Conservation (phyloP, 2,329 filamentous ascomycete genomes). For the Exophiala sp. region DNA sequence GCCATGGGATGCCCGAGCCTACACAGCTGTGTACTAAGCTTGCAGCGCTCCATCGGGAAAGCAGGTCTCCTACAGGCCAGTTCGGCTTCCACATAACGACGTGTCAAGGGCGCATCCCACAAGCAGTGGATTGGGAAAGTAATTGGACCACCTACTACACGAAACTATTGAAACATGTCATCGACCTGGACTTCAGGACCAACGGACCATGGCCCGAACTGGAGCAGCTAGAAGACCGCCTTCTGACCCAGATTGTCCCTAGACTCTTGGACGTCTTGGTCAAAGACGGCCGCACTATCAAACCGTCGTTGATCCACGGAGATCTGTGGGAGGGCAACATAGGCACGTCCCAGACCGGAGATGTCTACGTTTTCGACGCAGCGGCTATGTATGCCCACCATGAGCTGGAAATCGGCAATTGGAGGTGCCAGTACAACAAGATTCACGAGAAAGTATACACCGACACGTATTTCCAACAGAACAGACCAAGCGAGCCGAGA, state of each 20-base stretch:
- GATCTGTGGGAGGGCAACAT: conserved; percentile 42
- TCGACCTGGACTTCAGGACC: conserved; percentile 30
- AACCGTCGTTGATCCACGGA: conserved; percentile 36
- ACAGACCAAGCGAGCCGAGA: conserved; percentile 19
- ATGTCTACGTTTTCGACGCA: conserved; percentile 37
- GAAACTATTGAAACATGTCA: conserved; percentile 32
- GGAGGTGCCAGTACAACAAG: conserved; percentile 19
- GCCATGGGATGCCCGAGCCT: conserved; percentile 29
- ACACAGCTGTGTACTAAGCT: conserved; percentile 28
- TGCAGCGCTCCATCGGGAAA: conserved; percentile 32
- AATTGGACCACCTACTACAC: conserved; percentile 40
- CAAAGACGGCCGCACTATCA: conserved; percentile 28
- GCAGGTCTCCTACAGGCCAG: conserved; percentile 33
- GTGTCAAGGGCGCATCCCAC: conserved; percentile 32
- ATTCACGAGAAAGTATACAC: conserved; percentile 13
- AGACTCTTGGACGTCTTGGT: conserved; percentile 28
- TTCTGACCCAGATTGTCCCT: conserved; percentile 33
- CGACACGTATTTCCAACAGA: conserved; percentile 15
- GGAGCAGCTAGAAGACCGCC: conserved; percentile 7
- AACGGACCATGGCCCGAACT: conserved; percentile 32
- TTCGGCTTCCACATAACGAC: conserved; percentile 38
- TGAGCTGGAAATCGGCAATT: conserved; percentile 29
- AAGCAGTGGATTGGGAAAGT: conserved; percentile 34
- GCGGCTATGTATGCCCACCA: conserved; percentile 40
- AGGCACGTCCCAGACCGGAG: conserved; percentile 32